A percentile compares a stretch with the other conserved stretches of the same genome.
Conservation (phyloP, 768 basidiomycete species). For the Termitomyces heimii region DNA sequence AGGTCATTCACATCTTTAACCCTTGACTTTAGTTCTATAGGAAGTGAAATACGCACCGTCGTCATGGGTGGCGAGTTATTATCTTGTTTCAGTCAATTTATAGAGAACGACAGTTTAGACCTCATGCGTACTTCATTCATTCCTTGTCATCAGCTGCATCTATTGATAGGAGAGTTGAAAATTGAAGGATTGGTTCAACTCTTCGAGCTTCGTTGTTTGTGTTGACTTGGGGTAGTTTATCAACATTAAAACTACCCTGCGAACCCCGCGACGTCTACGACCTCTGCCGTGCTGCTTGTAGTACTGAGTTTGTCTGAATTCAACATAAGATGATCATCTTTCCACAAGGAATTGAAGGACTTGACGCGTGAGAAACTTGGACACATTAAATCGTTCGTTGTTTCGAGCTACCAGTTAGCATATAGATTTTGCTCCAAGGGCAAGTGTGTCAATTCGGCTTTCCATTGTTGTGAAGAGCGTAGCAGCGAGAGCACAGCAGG, state of each 20-base stretch:
- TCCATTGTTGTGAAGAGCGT: no score
- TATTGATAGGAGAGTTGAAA: neutral
- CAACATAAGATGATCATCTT: neutral
- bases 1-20: slow-evolving; percentile 1
- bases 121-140: neutral
- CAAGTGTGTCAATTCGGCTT: neutral
- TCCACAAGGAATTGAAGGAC: no score
- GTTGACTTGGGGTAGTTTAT: neutral
- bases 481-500: neutral
- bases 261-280: no score
- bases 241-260: neutral
- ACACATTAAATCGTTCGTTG: no score
- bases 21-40: slow-evolving; percentile 61
- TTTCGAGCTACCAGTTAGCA: no score
- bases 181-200: neutral
- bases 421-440: no score
- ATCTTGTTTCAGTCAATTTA: neutral
- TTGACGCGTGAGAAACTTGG: no score
- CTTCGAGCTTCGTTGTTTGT: neutral
- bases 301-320: neutral
- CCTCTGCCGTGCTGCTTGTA: neutral
- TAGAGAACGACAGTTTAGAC: neutral
- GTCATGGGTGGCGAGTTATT: no score
- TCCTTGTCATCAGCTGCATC: neutral
- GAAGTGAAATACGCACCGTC: slow-evolving; percentile 38